Percentiles rank a stretch among this genome's conserved stretches.
Evolutionary conservation across 805 yeast species (phyloP).

Genomic region (Candida palmyrensis): DNA sequence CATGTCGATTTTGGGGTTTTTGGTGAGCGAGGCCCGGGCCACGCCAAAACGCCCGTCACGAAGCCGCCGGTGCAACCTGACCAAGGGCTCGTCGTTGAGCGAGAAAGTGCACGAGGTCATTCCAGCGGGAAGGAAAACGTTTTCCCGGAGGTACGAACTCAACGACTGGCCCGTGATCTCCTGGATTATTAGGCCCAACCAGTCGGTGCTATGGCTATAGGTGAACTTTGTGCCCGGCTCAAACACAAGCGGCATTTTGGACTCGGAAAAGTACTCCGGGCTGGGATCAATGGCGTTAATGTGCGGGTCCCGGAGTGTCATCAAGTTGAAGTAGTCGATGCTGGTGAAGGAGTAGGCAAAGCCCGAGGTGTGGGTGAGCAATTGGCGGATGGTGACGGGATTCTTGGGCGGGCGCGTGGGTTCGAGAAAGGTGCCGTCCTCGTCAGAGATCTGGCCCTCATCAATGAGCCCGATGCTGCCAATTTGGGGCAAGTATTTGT

Average conservation of each 20-base stretch:
- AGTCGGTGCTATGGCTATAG: constrained; percentile 35
- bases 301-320: constrained; percentile 12
- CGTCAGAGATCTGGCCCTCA: constrained; percentile 17
- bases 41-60: constrained; percentile 12
- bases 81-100: constrained; percentile 5
- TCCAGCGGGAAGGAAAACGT: constrained; percentile 30
- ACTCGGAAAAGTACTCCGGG: constrained; percentile 18
- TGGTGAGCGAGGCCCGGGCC: constrained; percentile 11
- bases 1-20: constrained; percentile 27
- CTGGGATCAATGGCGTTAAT: constrained; percentile 17
- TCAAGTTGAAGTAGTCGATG: constrained; percentile 22
- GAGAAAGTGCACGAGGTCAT: constrained; percentile 25
- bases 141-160: constrained; percentile 24
- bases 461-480: constrained; percentile 22
- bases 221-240: constrained; percentile 37
- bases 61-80: constrained; percentile 13
- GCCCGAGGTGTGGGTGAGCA: constrained; percentile 29
- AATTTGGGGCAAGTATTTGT: constrained; percentile 26
- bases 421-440: constrained; percentile 18
- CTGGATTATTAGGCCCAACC: constrained; percentile 34
- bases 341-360: constrained; percentile 30
- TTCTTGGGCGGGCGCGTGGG: constrained; percentile 19
- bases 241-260: constrained; percentile 20
- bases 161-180: constrained; percentile 26
- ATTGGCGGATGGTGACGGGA: constrained; percentile 22